Percentiles rank a stretch among this genome's conserved stretches.
Evolutionary conservation across 192 early-diverging fungal genomes (phyloP).

Genomic region (Coemansia sp.): DNA sequence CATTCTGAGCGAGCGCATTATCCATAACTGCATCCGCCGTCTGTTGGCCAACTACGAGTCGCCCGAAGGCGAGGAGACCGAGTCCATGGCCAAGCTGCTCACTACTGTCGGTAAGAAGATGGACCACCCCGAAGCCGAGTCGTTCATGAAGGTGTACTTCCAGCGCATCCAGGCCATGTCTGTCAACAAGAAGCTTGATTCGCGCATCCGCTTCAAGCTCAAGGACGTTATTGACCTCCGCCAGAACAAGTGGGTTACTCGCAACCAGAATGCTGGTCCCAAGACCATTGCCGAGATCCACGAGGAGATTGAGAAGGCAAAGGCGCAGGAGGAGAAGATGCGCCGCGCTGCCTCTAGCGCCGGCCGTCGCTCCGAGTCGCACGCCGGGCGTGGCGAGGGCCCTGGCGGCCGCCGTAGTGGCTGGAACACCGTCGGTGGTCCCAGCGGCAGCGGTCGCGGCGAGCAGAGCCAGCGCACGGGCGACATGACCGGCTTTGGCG

Average conservation of each 20-base stretch:
- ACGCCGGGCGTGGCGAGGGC: constrained; percentile 64
- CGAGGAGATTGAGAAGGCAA: constrained; percentile 66
- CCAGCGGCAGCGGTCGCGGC: constrained; percentile 60
- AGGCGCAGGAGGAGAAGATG: constrained; percentile 70
- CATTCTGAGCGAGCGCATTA: constrained; percentile 93
- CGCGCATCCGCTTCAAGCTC: constrained; percentile 94
- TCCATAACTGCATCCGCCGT: constrained; percentile 86
- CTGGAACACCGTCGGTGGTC: constrained; percentile 65
- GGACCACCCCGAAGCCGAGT: constrained; percentile 56
- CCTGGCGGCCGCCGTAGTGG: constrained; percentile 55
- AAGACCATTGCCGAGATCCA: constrained; percentile 93
- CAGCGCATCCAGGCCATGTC: constrained; percentile 75
- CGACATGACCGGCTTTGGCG: constrained; percentile 76
- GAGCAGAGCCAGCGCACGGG: constrained; percentile 60
- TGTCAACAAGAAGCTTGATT: constrained; percentile 62
- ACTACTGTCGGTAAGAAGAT: constrained; percentile 83
- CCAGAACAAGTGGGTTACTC: constrained; percentile 69
- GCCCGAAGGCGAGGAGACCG: constrained; percentile 94
- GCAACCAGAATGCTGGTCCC: constrained; percentile 65
- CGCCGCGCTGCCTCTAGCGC: constrained; percentile 62
- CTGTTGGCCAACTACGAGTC: constrained; percentile 68
- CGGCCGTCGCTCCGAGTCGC: constrained; percentile 55
- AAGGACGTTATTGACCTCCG: constrained; percentile 85
- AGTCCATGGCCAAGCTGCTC: constrained; percentile 89
- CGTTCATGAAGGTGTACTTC: constrained; percentile 84